Evolutionary conservation across 2,329 filamentous ascomycete genomes (phyloP).

Genomic region (Paraphoma chrysanthemicola): DNA sequence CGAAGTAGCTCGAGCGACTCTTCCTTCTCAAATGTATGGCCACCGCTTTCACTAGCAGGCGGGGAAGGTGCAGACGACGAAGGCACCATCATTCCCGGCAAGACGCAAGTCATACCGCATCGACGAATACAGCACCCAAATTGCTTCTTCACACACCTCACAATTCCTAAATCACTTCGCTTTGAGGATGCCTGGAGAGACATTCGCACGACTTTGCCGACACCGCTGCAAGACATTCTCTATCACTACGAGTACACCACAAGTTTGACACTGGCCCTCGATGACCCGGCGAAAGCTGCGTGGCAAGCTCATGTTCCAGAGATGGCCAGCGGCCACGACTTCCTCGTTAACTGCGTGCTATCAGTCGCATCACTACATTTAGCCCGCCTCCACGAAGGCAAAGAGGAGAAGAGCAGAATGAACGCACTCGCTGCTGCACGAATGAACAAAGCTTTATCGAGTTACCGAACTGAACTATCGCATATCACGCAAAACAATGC

Average conservation of each 20-base stretch:
- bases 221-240: constrained; percentile 33
- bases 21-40: constrained; percentile 8
- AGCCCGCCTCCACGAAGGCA: constrained; percentile 44
- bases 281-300: constrained; percentile 40
- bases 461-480: constrained; percentile 34
- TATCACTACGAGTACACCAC: constrained; percentile 46
- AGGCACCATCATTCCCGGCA: neutral
- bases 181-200: constrained; percentile 39
- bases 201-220: constrained; percentile 30
- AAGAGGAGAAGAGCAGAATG: constrained; percentile 30
- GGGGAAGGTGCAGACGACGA: constrained; percentile 13
- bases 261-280: constrained; percentile 34
- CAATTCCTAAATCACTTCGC: constrained; percentile 29
- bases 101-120: neutral
- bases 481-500: constrained; percentile 51
- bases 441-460: constrained; percentile 43
- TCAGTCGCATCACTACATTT: constrained; percentile 56
- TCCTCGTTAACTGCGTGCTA: constrained; percentile 54
- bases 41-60: constrained; percentile 12
- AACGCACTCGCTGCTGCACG: constrained; percentile 36
- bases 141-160: constrained; percentile 3
- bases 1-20: neutral
- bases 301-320: constrained; percentile 44
- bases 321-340: constrained; percentile 52
- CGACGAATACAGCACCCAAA: constrained; percentile 8